These are phyloP conservation scores for Pythium monospermum DNA, from an alignment of 352 stramenopile genomes.

Conservation along the genomic window DNA sequence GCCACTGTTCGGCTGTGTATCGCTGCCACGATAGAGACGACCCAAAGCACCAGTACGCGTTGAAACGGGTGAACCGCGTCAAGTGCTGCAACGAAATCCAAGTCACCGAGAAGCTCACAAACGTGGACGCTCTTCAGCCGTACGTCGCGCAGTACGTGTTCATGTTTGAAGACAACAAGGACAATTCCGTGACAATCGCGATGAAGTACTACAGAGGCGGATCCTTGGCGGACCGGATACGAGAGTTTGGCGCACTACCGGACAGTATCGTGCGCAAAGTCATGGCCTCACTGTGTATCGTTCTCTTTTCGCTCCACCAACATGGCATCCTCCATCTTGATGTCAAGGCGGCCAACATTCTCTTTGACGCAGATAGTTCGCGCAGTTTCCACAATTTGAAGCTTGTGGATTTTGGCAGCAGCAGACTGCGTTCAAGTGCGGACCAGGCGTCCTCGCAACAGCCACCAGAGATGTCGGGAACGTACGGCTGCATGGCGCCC, in stretches of 20 bases:
- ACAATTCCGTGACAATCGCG: constrained; percentile 45
- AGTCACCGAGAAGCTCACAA: constrained; percentile 36
- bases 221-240: constrained; percentile 44
- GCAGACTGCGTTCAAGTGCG: constrained; percentile 9
- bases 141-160: constrained; percentile 47
- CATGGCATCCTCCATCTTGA: constrained; percentile 55
- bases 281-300: constrained; percentile 38
- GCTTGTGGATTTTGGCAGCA: constrained; percentile 65
- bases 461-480: constrained; percentile 24
- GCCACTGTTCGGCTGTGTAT: constrained; percentile 51
- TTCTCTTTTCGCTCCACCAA: constrained; percentile 44
- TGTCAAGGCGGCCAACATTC: constrained; percentile 58
- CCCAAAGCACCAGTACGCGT: constrained; percentile 25
- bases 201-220: constrained; percentile 62
- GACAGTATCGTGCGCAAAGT: constrained; percentile 35
- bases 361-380: constrained; percentile 42
- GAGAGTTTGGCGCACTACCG: constrained; percentile 23
- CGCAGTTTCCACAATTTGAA: constrained; percentile 48
- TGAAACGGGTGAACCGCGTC: constrained; percentile 42
- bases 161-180: constrained; percentile 51
- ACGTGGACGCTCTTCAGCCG: constrained; percentile 30
- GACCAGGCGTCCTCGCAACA: not conserved
- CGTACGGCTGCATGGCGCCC: constrained; percentile 62
- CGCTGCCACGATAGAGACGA: constrained; percentile 34
- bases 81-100: constrained; percentile 35